Conservation (phyloP, 2,329 filamentous ascomycete species). For the Rugonectria rugulosa region DNA sequence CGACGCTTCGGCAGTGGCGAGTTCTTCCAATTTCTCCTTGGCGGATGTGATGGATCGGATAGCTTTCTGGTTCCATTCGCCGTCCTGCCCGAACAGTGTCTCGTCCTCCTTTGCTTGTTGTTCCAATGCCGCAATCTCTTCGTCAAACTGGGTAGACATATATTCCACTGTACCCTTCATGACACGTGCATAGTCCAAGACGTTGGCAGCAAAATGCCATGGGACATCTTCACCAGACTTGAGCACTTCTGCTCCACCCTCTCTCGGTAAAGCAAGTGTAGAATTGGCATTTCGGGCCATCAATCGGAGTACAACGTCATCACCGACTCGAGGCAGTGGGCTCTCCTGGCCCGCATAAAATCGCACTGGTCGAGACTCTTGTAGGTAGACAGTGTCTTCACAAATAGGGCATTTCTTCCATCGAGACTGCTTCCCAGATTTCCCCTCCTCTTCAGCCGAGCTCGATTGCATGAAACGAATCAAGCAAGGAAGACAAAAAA, state of each 20-base stretch:
- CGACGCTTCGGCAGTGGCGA: constrained; percentile 40
- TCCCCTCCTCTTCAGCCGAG: constrained; percentile 72
- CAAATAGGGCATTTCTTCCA: constrained; percentile 98
- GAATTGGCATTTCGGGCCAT: constrained; percentile 82
- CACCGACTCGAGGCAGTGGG: constrained; percentile 79
- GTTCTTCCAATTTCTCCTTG: constrained; percentile 73
- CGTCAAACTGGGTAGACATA: constrained; percentile 80
- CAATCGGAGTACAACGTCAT: constrained; percentile 87
- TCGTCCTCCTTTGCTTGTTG: constrained; percentile 89
- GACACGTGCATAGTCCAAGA: constrained; percentile 91
- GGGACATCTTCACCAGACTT: constrained; percentile 79
- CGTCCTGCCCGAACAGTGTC: constrained; percentile 87
- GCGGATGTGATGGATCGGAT: constrained; percentile 75
- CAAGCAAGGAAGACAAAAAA: constrained; percentile 92
- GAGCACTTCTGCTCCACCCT: constrained; percentile 75
- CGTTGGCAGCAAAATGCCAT: constrained; percentile 94
- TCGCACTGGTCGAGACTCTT: constrained; percentile 86
- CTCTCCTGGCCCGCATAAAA: constrained; percentile 93
- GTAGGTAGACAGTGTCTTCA: constrained; percentile 91
- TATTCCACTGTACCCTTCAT: constrained; percentile 95
- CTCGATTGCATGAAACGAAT: constrained; percentile 95
- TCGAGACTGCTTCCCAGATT: constrained; percentile 72
- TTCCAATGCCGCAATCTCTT: constrained; percentile 77
- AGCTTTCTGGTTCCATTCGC: constrained; percentile 90
- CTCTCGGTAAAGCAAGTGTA: constrained; percentile 86